phyloP scores from a whole-genome alignment of 23 red algal species.

The Chondrus crispus region DNA sequence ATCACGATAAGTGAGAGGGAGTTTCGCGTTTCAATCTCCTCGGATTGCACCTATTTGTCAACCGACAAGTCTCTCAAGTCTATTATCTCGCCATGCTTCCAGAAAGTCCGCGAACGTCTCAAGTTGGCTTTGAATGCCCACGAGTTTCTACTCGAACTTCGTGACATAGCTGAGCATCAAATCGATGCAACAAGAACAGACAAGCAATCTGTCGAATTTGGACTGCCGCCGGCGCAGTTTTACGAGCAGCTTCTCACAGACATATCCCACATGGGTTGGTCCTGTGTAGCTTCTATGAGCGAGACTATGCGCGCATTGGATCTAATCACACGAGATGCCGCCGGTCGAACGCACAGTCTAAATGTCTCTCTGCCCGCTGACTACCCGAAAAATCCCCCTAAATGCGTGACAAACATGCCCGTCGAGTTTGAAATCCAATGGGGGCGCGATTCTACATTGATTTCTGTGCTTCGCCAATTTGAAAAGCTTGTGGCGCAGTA shows the following conservation, averaged over 20 bases:
- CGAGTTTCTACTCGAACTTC: slow-evolving; percentile 53
- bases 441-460: not conserved
- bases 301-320: slow-evolving; percentile 19
- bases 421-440: not conserved
- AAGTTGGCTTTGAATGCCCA: not conserved
- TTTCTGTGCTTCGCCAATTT: not conserved
- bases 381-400: slow-evolving; percentile 31
- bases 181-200: not conserved
- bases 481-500: not conserved
- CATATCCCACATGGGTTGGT: slow-evolving; percentile 49
- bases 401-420: slow-evolving; percentile 14
- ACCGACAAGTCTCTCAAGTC: not conserved
- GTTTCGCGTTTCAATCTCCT: slow-evolving; percentile 35
- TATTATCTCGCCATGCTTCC: slow-evolving; percentile 3
- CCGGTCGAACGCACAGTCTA: slow-evolving; percentile 17
- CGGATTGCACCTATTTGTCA: slow-evolving; percentile 10
- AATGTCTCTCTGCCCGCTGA: not conserved
- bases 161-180: slow-evolving; percentile 31
- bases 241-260: slow-evolving; percentile 62
- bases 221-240: slow-evolving; percentile 36
- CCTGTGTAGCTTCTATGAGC: not conserved
- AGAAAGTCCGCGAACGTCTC: not conserved
- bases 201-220: not conserved
- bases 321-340: slow-evolving; percentile 2
- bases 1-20: not conserved